A percentile compares a stretch with the other conserved stretches of the same genome.
Conservation (phyloP, 495 filamentous ascomycete species). For the Neurospora sp. region DNA sequence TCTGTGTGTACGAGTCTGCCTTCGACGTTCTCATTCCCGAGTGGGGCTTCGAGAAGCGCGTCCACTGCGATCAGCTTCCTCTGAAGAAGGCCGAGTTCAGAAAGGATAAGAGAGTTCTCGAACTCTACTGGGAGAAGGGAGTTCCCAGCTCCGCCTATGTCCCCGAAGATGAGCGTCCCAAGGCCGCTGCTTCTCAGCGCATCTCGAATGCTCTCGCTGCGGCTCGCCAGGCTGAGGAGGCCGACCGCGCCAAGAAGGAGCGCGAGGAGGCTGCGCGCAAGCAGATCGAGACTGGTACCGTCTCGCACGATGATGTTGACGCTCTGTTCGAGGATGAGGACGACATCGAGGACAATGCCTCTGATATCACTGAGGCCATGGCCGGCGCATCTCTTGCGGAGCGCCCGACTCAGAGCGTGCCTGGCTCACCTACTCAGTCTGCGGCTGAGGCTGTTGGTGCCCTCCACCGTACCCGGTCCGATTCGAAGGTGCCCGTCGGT, state of each 20-base stretch:
- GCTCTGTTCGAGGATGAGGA: constrained; percentile 61
- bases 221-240: constrained; percentile 68
- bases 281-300: constrained; percentile 86
- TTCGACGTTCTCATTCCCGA: constrained; percentile 98
- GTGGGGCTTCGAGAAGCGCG: constrained; percentile 97
- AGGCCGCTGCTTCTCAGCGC: constrained; percentile 55
- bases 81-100: constrained; percentile 97
- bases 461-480: constrained; percentile 82
- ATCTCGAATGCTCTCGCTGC: constrained; percentile 66
- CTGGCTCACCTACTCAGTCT: constrained; percentile 78
- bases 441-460: constrained; percentile 53
- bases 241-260: constrained; percentile 67
- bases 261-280: constrained; percentile 78
- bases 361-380: constrained; percentile 76
- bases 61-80: constrained; percentile 95
- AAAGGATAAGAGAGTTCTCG: constrained; percentile 84
- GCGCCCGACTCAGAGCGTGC: constrained; percentile 91
- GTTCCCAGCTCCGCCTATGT: constrained; percentile 93
- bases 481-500: constrained; percentile 75
- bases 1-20: constrained; percentile 96
- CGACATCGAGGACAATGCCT: constrained; percentile 78
- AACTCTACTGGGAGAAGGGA: constrained; percentile 99
- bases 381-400: constrained; percentile 78
- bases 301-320: constrained; percentile 81
- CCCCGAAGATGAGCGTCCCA: constrained; percentile 91